Base-by-base conservation (phyloP, 2,329 filamentous ascomycete genomes). In the Pseudohalonectria lignicola region DNA sequence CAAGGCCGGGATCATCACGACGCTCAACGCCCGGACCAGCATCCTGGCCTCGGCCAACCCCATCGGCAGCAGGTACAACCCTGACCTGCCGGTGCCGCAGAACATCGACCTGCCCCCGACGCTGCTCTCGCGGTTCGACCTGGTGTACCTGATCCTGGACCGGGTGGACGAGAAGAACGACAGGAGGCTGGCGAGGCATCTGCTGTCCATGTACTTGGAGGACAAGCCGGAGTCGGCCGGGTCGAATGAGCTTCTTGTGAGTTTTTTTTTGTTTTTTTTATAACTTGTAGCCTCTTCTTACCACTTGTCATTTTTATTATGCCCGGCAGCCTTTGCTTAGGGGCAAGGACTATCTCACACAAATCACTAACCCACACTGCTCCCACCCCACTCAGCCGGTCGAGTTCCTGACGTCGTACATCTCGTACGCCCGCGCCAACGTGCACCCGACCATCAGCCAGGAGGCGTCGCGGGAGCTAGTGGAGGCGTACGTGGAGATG, bases 41-140 rank as follows among this genome's bases (percentile, higher is more conserved):
- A 95, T 98, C 53, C 76, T 98, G 21, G 92, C 92, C 13, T 96
- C 90, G 10, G 92, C 92, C 59, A 98, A 98, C 56, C 92, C 92
- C 1, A 96, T 98, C 47, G 92, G 92, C 51, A 94, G 86, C 63
- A 88, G 93, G 55, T 98, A 98, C 66, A 96, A 98, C 60, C 84
- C 86, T 3, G 90, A 94, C 52, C 66, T 98, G 18, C 88, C 92
- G 0, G 92, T 98, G 12, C 92, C 92, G 3, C 88, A 96, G 53
- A 98, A 98, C 60, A 98, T 98, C 50, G 92, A 98, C 53, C 76
- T 98, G 8, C 92, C 92, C 1, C 92, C 92, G 0, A 98, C 92
- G 0, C 71, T 98, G 6, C 74, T 98, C 37, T 95, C 88, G 5
- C 82, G 92, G 69, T 98, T 98, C 56, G 92, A 98, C 57, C 69